Conservation (phyloP, 2,329 filamentous ascomycete genomes). For the Calonectria henricotiae region DNA sequence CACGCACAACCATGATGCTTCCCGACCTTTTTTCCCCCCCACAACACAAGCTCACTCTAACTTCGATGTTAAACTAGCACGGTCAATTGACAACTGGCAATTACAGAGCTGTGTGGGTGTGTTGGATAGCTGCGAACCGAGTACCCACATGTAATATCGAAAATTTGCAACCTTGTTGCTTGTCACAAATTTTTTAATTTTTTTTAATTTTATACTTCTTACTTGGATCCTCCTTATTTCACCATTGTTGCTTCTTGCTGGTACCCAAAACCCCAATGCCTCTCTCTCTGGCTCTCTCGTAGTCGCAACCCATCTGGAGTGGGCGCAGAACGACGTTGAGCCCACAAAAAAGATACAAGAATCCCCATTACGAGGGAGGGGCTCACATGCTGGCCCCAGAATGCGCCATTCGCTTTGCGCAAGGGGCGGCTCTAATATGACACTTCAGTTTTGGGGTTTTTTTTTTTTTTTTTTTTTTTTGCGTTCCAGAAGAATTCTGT, state of each 20-base stretch:
- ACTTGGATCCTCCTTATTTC: neutral
- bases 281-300: neutral
- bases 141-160: constrained; percentile 21
- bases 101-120: constrained; percentile 17
- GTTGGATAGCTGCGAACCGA: constrained; percentile 1
- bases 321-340: constrained; percentile 35
- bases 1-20: constrained; percentile 3
- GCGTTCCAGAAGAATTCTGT: constrained; percentile 35
- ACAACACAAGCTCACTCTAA: neutral
- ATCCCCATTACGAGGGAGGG: constrained; percentile 11
- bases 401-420: constrained; percentile 8
- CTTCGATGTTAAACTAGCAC: constrained; percentile 6
- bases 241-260: neutral
- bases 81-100: constrained; percentile 5
- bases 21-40: neutral
- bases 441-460: neutral
- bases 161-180: constrained; percentile 15
- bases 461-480: constrained; percentile 3
- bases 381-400: neutral
- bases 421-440: constrained; percentile 7
- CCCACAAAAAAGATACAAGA: constrained; percentile 12
- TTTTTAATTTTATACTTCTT: constrained; percentile 10
- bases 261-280: neutral
- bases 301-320: constrained; percentile 30
- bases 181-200: neutral